Percentiles rank a stretch among this genome's conserved stretches.
These are phyloP conservation scores for Fonsecaea pedrosoi DNA, from an alignment of 2,329 filamentous ascomycete genomes.

Conservation along the genomic window DNA sequence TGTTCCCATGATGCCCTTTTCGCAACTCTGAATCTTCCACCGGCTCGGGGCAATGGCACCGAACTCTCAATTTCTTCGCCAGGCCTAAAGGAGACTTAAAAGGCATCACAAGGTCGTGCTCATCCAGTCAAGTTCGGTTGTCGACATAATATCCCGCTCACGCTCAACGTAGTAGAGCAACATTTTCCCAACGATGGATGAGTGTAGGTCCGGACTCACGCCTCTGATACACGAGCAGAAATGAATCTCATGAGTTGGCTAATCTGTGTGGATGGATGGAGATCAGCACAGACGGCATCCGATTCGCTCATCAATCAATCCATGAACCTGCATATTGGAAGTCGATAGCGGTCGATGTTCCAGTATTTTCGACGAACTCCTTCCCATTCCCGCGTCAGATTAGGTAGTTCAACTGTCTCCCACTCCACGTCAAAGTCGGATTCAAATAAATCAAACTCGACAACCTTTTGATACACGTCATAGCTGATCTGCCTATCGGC, in stretches of 20 bases:
- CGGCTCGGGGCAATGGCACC: slow-evolving; percentile 13
- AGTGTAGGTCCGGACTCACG: background rate
- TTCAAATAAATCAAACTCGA: slow-evolving; percentile 88
- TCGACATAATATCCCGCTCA: background rate
- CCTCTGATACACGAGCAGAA: background rate
- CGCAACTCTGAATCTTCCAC: background rate
- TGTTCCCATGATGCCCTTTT: background rate
- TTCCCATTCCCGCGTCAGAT: slow-evolving; percentile 80
- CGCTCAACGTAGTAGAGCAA: background rate
- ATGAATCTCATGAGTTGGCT: background rate
- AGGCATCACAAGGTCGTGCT: background rate
- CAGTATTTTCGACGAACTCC: slow-evolving; percentile 89
- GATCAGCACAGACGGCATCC: background rate
- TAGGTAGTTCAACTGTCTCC: slow-evolving; percentile 77
- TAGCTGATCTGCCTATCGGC: slow-evolving; percentile 93
- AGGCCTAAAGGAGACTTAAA: background rate
- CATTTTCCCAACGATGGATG: background rate
- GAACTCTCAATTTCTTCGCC: background rate
- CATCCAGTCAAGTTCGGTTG: background rate
- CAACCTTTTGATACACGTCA: slow-evolving; percentile 91
- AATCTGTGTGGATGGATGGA: background rate
- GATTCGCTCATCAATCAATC: slow-evolving; percentile 25
- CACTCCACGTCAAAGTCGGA: slow-evolving; percentile 89
- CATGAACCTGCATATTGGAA: slow-evolving; percentile 47
- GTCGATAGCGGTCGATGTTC: slow-evolving; percentile 69